Base-by-base conservation (phyloP, 2,329 filamentous ascomycete species). In the Talaromyces sp. region DNA sequence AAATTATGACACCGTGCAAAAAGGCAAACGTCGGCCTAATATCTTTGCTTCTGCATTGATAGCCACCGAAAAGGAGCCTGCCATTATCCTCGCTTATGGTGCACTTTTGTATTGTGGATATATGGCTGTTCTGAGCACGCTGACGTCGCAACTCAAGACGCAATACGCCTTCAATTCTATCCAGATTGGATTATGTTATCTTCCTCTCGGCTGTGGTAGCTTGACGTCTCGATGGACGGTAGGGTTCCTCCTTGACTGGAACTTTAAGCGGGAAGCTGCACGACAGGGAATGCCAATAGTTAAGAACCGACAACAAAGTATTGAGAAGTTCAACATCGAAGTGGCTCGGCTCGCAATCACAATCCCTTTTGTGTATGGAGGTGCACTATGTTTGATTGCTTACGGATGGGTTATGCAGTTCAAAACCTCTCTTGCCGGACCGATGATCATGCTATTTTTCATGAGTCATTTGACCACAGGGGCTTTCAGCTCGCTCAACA, bases 341-440 rank as follows among this genome's bases (percentile, higher is more conserved):
- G 72, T 71, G 9, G 79, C 78, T 5, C 72, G 80, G 11, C 66
- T 82, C 19, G 70, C 81, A 61, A 72, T 81, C 37, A 77, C 74
- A 1, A 63, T 80, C 5, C 79, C 78, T 1, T 33, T 56, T 6
- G 35, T 65, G 8, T 58, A 56, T 22, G 33, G 24, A 8, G 57
- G 31, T 8, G 31, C 39, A 27, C 19, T 64, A 3, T 66, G 37
- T 16, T 67, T 80, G 50, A 70, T 79, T 9, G 62, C 74, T 31
- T 82, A 80, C 62, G 79, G 77, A 4, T 82, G 80, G 78, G 73
- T 76, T 27, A 69, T 82, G 54, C 65, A 80, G 11, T 71, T 65
- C 31, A 64, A 68, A 1, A 67, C 76, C 2, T 70, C 73, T 50
- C 68, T 79, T 2, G 75, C 75, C 2, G 75, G 71, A 1, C 77